Evolutionary conservation across 1,139 yeast genomes (phyloP), one percentile per base, ranked within the genome.

Genomic region (Maudiozyma humilis): DNA sequence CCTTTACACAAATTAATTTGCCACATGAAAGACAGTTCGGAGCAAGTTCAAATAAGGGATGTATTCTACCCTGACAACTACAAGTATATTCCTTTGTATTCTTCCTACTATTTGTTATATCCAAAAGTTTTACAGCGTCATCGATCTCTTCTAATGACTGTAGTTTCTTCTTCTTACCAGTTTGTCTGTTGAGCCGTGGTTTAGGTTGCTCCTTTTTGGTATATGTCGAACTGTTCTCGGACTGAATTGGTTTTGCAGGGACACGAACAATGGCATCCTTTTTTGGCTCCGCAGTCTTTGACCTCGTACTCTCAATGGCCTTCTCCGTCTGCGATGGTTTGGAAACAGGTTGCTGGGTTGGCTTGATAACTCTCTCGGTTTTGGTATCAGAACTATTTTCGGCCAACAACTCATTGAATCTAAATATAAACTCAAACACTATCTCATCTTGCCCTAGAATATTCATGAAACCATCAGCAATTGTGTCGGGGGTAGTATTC

Each of bases 11-110:
- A 2, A 91, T 84, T 33, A 93, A 86, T 60, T 88, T 87, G 10
- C 99, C 99, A 64, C 99, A 93, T 47, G 82, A 80, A 37, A 91
- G 66, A 57, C 99, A 93, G 60, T 93, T 93, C 0, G 98, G 98
- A 0, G 94, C 91, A 47, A 85, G 73, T 47, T 85, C 93, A 53
- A 87, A 84, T 36, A 93, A 67, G 2, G 96, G 95, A 59, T 93
- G 98, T 47, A 84, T 70, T 1, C 84, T 78, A 1, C 85, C 91
- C 76, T 79, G 81, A 58, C 99, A 93, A 51, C 82, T 76, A 59
- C 99, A 93, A 1, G 52, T 56, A 31, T 65, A 55, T 4, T 55
- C 54, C 2, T 54, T 46, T 1, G 69, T 49, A 34, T 53, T 51
- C 14, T 51, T 50, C 8, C 55, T 57, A 2, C 60, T 52, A 8